Base-by-base conservation (phyloP, 2,329 filamentous ascomycete genomes). In the Herpomyces periplanetae region DNA sequence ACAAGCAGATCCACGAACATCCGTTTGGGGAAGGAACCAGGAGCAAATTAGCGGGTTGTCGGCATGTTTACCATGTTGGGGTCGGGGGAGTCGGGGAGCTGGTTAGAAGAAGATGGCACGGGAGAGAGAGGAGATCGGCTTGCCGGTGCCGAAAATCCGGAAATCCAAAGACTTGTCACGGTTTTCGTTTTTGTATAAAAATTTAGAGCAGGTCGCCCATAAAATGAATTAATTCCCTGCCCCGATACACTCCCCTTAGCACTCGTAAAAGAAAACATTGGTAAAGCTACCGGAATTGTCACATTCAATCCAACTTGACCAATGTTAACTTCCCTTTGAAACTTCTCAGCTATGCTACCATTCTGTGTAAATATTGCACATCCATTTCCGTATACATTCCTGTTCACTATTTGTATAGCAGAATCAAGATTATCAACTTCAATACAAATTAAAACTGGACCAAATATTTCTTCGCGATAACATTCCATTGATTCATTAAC, bases 131-230 rank as follows among this genome's bases (percentile, higher is more conserved):
- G n/a, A n/a, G n/a, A n/a, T n/a, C n/a, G n/a, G n/a, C n/a, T n/a
- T n/a, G n/a, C n/a, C n/a, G n/a, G n/a, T n/a, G n/a, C n/a, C n/a
- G n/a, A n/a, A n/a, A n/a, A n/a, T n/a, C n/a, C n/a, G n/a, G n/a
- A n/a, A n/a, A n/a, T n/a, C n/a, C n/a, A n/a, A n/a, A n/a, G n/a
- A n/a, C n/a, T n/a, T n/a, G n/a, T n/a, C n/a, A n/a, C n/a, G n/a
- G n/a, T n/a, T n/a, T 96, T 91, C 34, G 65, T 53, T 44, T 91
- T 80, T 3, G 80, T 96, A 41, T 85, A 91, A 37, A 96, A 96
- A 35, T 65, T 60, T 35, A 96, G 42, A 10, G 75, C 80, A 1
- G 71, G 68, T 40, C 66, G 64, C 28, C 80, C 80, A 41, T 96
- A 96, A 38, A 96, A 91, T 8, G 71, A 85, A 43, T 55, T 85